Percentiles rank a stretch among this genome's conserved stretches.
phyloP scores from a whole-genome alignment of 352 stramenopile species.

The Peronospora farinosa region DNA sequence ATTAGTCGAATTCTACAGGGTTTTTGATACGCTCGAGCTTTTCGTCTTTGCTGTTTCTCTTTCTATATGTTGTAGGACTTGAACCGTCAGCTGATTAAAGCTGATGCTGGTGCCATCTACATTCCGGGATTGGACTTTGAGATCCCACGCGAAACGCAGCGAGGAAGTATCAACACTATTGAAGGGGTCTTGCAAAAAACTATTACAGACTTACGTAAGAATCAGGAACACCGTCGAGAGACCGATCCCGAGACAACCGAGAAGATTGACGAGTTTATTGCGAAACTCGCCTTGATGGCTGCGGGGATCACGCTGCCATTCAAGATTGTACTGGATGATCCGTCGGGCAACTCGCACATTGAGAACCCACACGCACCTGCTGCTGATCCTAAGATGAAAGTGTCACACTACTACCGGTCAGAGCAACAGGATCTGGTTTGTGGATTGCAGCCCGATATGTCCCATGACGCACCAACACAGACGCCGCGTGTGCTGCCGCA shows the following conservation, averaged over 20 bases:
- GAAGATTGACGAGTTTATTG: slow-evolving; percentile 81
- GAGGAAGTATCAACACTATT: slow-evolving; percentile 86
- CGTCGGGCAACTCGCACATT: slow-evolving; percentile 87
- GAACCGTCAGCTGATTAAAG: slow-evolving; percentile 88
- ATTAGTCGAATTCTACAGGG: no score
- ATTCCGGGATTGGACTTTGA: slow-evolving; percentile 87
- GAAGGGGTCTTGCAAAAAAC: slow-evolving; percentile 65
- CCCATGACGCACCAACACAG: slow-evolving; percentile 40
- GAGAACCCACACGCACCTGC: slow-evolving; percentile 84
- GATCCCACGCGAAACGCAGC: slow-evolving; percentile 81
- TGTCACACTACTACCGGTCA: slow-evolving; percentile 70
- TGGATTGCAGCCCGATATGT: slow-evolving; percentile 67
- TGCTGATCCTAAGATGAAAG: slow-evolving; percentile 61
- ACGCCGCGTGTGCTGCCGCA: slow-evolving; percentile 42
- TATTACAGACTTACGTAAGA: slow-evolving; percentile 60
- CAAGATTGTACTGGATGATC: slow-evolving; percentile 82
- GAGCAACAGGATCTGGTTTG: slow-evolving; percentile 68
- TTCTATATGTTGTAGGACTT: slow-evolving; percentile 44
- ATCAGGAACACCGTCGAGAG: slow-evolving; percentile 76
- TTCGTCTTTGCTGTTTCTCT: no score
- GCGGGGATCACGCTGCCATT: slow-evolving; percentile 71
- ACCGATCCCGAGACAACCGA: slow-evolving; percentile 68
- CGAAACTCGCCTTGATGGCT: slow-evolving; percentile 57
- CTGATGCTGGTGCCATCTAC: slow-evolving; percentile 68
- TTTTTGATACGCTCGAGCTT: no score